A percentile compares a stretch with the other conserved stretches of the same genome.
Conservation (phyloP, 1,284 basidiomycete genomes). For the Leccinum holopus region DNA sequence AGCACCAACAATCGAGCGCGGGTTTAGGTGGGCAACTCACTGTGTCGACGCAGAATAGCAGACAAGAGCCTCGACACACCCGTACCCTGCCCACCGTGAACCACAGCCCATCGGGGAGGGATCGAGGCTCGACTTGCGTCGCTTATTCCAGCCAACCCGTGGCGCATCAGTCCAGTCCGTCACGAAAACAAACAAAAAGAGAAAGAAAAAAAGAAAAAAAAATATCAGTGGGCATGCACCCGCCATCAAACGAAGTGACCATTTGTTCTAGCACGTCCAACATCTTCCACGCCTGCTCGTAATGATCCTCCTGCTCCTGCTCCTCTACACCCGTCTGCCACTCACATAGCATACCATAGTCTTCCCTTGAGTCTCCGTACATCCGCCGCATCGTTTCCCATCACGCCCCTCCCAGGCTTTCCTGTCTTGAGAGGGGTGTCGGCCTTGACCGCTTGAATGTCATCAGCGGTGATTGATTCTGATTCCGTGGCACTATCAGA, state of each 20-base stretch:
- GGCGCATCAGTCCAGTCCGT: slow-evolving; percentile 12
- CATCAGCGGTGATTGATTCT: slow-evolving; percentile 34
- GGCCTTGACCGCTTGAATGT: slow-evolving; percentile 7
- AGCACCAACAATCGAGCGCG: not conserved
- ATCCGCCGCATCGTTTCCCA: slow-evolving; percentile 61
- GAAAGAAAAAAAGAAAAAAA: too few relatives aligned
- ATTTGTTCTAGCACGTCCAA: slow-evolving; percentile 57
- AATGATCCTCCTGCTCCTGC: slow-evolving; percentile 48
- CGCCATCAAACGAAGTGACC: slow-evolving; percentile 55
- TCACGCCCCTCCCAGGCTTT: slow-evolving; percentile 48
- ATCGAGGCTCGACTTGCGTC: slow-evolving; percentile 43
- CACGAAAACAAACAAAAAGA: not conserved
- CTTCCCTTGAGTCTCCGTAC: slow-evolving; percentile 59
- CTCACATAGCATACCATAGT: slow-evolving; percentile 52
- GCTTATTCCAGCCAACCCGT: slow-evolving; percentile 30
- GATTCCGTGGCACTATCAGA: slow-evolving; percentile 30
- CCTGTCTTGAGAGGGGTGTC: slow-evolving; percentile 52
- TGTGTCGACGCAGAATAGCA: slow-evolving; percentile 68
- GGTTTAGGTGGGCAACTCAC: slow-evolving; percentile 45
- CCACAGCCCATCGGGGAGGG: slow-evolving; percentile 26
- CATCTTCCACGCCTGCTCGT: slow-evolving; percentile 52
- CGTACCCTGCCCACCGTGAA: slow-evolving; percentile 46
- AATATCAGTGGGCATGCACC: slow-evolving; percentile 36
- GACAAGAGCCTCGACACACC: slow-evolving; percentile 69
- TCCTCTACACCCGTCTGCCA: slow-evolving; percentile 39